Percentiles rank a stretch among this genome's conserved stretches.
Evolutionary conservation across 345 rosid genomes (phyloP).

Genomic region (Orychophragmus violaceus): DNA sequence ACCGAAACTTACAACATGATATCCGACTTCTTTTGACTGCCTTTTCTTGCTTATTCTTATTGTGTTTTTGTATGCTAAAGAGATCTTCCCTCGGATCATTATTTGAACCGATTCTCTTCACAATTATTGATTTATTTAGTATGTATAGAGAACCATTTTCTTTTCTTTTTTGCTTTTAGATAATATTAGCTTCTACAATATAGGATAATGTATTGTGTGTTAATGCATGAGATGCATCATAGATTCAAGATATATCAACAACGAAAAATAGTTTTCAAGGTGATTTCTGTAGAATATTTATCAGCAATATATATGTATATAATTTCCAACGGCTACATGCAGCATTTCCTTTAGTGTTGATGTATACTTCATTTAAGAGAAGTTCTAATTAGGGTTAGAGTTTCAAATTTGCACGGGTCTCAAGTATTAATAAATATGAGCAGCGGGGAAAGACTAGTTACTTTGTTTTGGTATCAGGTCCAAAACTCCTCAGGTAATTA

Average conservation of each 20-base stretch:
- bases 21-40: constrained; percentile 26
- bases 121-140: constrained; percentile 1
- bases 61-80: constrained; percentile 11
- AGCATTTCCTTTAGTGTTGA: no score
- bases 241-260: not conserved
- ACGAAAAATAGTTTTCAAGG: not conserved
- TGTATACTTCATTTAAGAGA: no score
- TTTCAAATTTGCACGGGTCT: no score
- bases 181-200: not conserved
- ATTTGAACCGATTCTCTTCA: constrained; percentile 6
- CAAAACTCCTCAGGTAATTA: no score
- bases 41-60: constrained; percentile 13
- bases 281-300: not conserved
- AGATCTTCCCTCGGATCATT: constrained; percentile 26
- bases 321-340: not conserved
- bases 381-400: no score
- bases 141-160: not conserved
- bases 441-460: no score
- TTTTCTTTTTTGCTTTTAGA: not conserved
- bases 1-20: no score
- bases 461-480: no score
- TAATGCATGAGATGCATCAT: not conserved
- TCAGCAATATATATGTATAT: no score
- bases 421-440: no score
- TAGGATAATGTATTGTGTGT: not conserved